Percentiles rank a stretch among this genome's conserved stretches.
Evolutionary conservation across 2,329 filamentous ascomycete genomes (phyloP).

Genomic region (Aspergillus sp.): DNA sequence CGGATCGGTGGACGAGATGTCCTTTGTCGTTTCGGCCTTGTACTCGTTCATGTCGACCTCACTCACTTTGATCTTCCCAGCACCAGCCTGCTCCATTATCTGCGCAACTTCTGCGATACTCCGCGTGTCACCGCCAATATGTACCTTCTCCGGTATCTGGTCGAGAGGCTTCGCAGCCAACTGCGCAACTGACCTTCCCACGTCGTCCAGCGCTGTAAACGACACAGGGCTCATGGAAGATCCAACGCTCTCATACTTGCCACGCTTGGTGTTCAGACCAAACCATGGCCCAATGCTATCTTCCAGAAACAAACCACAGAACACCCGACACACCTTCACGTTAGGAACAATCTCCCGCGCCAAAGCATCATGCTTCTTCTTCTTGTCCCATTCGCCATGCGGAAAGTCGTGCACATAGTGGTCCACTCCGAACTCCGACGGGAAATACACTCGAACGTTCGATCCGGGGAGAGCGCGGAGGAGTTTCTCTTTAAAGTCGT

Average conservation of each 20-base stretch:
- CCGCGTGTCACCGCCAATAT: slow-evolving; percentile 22
- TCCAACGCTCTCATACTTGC: slow-evolving; percentile 25
- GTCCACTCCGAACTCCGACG: slow-evolving; percentile 34
- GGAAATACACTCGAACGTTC: slow-evolving; percentile 26
- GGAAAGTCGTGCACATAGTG: slow-evolving; percentile 31
- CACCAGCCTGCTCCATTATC: slow-evolving; percentile 20
- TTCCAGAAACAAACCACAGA: slow-evolving; percentile 28
- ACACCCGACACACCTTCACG: slow-evolving; percentile 25
- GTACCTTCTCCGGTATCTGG: slow-evolving; percentile 19
- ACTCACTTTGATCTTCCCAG: slow-evolving; percentile 15
- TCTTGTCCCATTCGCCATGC: slow-evolving; percentile 29
- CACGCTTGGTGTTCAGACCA: slow-evolving; percentile 22
- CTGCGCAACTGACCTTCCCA: slow-evolving; percentile 23
- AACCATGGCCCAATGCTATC: slow-evolving; percentile 30
- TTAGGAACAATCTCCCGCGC: slow-evolving; percentile 8
- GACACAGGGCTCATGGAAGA: slow-evolving; percentile 16
- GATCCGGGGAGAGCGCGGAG: slow-evolving; percentile 17
- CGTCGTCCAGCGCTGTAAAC: slow-evolving; percentile 26
- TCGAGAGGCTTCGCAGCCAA: slow-evolving; percentile 13
- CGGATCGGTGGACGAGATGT: slow-evolving; percentile 16
- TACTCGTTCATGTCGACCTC: slow-evolving; percentile 18
- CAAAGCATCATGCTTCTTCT: slow-evolving; percentile 23
- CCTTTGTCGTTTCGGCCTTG: slow-evolving; percentile 12
- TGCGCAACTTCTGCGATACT: slow-evolving; percentile 17
- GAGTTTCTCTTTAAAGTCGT: slow-evolving; percentile 24